A percentile compares a stretch with the other conserved stretches of the same genome.
Conservation (phyloP, 108 stramenopile species). For the Thalassiosira profunda region DNA sequence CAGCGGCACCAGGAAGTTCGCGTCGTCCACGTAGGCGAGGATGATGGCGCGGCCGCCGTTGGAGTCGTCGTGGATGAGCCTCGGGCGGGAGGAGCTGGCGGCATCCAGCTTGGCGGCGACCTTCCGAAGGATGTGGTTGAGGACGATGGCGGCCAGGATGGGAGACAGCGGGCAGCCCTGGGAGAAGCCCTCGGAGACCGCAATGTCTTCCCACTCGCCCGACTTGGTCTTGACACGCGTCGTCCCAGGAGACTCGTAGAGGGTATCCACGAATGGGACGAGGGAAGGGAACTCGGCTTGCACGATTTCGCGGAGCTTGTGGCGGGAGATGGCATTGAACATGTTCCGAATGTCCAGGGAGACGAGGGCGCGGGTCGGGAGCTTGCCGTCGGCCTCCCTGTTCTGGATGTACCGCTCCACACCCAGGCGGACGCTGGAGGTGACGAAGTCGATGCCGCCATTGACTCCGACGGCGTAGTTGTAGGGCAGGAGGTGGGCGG, state of each 20-base stretch:
- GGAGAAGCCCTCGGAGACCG: neutral
- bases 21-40: neutral
- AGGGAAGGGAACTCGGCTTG: neutral
- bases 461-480: conserved; percentile 21
- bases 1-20: neutral
- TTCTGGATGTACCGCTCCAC: conserved; percentile 3
- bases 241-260: neutral
- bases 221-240: neutral
- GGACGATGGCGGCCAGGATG: neutral
- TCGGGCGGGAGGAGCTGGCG: neutral
- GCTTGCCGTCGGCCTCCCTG: neutral
- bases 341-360: conserved; percentile 19
- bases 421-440: neutral
- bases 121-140: neutral
- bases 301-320: conserved; percentile 3
- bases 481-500: conserved; percentile 6
- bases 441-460: conserved; percentile 7
- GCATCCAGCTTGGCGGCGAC: neutral
- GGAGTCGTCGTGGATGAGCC: no score
- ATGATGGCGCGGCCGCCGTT: neutral
- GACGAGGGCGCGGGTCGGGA: conserved; percentile 7
- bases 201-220: neutral
- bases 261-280: neutral
- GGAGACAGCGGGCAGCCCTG: neutral
- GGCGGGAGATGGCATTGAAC: conserved; percentile 11